Percentiles rank a stretch among this genome's conserved stretches.
Evolutionary conservation across 176 grass and related monocot species (phyloP).

Genomic region (Phyllostachys edulis): DNA sequence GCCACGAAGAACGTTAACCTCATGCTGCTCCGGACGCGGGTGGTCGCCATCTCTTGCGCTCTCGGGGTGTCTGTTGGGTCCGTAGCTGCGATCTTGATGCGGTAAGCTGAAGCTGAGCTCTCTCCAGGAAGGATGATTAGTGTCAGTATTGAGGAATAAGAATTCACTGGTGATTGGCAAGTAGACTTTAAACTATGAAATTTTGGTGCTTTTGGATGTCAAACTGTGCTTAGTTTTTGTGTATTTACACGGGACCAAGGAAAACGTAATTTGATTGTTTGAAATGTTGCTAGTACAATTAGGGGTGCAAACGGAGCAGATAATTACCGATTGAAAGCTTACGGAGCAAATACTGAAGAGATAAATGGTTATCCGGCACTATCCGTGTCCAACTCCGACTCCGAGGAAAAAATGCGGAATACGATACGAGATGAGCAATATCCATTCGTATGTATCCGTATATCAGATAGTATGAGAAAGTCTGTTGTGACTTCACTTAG

Average conservation of each 20-base stretch:
- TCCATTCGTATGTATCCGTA: no score
- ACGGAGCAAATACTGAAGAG: no score
- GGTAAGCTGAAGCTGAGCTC: constrained; percentile 38
- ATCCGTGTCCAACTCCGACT: no score
- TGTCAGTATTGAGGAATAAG: constrained; percentile 27
- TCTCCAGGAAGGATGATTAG: background rate
- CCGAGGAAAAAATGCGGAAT: no score
- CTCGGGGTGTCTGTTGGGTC: constrained; percentile 71
- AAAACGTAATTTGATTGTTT: background rate
- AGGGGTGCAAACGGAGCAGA: no score
- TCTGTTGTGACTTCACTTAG: no score
- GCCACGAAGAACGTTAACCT: constrained; percentile 62
- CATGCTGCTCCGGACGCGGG: constrained; percentile 69
- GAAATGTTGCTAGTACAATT: background rate
- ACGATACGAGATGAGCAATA: no score
- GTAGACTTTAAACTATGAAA: background rate
- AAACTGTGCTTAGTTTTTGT: background rate
- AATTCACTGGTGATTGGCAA: background rate
- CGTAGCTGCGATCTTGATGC: constrained; percentile 41
- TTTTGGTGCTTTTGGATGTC: constrained; percentile 1
- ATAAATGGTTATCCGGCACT: no score
- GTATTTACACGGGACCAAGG: background rate
- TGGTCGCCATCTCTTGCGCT: constrained; percentile 63
- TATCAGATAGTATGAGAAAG: no score
- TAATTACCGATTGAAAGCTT: no score